Conservation (phyloP, 1,284 basidiomycete genomes). For the Ustilago nuda region DNA sequence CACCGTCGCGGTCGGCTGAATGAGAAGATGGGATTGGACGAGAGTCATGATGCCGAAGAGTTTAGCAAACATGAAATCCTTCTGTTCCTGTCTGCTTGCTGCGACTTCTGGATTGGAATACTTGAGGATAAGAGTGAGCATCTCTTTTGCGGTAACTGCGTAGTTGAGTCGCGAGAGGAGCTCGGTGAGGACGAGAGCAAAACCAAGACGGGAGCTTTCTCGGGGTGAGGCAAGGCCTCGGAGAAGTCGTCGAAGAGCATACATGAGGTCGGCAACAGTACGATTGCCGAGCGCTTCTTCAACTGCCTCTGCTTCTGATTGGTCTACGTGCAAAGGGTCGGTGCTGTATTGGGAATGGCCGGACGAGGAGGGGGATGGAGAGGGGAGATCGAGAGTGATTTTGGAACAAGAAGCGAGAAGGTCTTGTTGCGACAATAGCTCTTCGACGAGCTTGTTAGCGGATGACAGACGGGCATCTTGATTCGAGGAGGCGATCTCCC, state of each 20-base stretch:
- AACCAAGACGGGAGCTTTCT: constrained; percentile 91
- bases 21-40: constrained; percentile 73
- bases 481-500: constrained; percentile 87
- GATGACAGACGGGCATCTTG: constrained; percentile 85
- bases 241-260: constrained; percentile 69
- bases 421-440: constrained; percentile 72
- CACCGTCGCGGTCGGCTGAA: constrained; percentile 75
- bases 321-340: constrained; percentile 23
- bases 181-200: constrained; percentile 95
- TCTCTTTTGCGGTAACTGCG: constrained; percentile 76
- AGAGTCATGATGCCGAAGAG: constrained; percentile 83
- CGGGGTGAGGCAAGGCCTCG: constrained; percentile 86
- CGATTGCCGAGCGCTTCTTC: constrained; percentile 73
- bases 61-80: constrained; percentile 90
- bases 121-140: constrained; percentile 60
- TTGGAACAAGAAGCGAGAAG: constrained; percentile 47
- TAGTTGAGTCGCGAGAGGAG: constrained; percentile 80
- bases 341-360: constrained; percentile 63
- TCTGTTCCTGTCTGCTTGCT: constrained; percentile 87
- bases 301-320: constrained; percentile 56
- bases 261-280: constrained; percentile 73
- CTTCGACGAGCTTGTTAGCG: constrained; percentile 82
- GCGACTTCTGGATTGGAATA: constrained; percentile 53
- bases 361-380: constrained; percentile 47
- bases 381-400: constrained; percentile 41